Conservation (phyloP, 2,329 filamentous ascomycete species). For the Talaromyces sp. region DNA sequence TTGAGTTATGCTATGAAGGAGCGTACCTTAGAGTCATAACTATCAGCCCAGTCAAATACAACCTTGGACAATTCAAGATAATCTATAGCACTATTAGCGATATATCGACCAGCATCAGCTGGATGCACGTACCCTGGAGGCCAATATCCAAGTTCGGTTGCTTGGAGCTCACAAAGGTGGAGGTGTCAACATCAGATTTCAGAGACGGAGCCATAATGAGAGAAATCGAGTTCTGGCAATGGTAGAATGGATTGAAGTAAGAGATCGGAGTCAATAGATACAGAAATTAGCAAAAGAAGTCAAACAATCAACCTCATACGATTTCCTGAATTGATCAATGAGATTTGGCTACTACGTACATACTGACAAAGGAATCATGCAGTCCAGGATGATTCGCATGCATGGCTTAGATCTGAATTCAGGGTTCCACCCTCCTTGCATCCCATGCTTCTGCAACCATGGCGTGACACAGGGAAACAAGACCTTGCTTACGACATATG, state of each 20-base stretch:
- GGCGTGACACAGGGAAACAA: not conserved
- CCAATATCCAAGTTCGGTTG: constrained; percentile 31
- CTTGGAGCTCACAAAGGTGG: constrained; percentile 1
- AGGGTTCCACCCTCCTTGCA: not conserved
- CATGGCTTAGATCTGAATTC: not conserved
- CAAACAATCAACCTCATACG: not conserved
- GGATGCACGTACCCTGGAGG: constrained; percentile 17
- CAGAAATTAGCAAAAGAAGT: not conserved
- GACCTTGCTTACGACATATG: not conserved
- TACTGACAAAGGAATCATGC: not conserved
- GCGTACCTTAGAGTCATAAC: constrained; percentile 39
- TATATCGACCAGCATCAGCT: not conserved
- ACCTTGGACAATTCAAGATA: constrained; percentile 28
- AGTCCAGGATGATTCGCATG: not conserved
- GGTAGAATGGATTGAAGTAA: not conserved
- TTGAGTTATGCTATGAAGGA: not conserved
- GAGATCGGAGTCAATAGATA: not conserved
- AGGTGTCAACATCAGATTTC: not conserved
- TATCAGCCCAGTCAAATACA: constrained; percentile 40
- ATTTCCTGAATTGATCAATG: not conserved
- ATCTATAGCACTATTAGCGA: constrained; percentile 17
- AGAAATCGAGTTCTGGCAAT: not conserved
- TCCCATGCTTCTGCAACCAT: not conserved
- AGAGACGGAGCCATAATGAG: constrained; percentile 7
- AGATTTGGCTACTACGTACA: not conserved